Evolutionary conservation across 495 filamentous ascomycete species (phyloP).

Genomic region (Tetracladium marchalianum): DNA sequence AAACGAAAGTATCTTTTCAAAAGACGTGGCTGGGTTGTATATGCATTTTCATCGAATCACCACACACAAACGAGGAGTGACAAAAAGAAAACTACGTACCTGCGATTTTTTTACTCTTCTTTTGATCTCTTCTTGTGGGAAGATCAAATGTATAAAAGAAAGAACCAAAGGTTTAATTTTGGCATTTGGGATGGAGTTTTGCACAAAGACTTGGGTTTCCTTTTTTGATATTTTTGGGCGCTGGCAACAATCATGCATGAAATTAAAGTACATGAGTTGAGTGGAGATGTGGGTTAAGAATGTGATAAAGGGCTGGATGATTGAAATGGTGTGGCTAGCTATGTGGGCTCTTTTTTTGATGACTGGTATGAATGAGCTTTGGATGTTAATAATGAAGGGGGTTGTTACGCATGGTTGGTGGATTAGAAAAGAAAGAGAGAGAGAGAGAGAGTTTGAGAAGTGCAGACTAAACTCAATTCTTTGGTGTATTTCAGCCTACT

Average conservation of each 20-base stretch:
- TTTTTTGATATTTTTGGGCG: slow-evolving; percentile 4
- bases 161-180: not conserved
- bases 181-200: slow-evolving; percentile 22
- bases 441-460: not conserved
- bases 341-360: slow-evolving; percentile 3
- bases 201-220: slow-evolving; percentile 3
- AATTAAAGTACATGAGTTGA: too few relatives aligned
- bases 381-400: slow-evolving; percentile 13
- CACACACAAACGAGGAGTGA: not conserved
- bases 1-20: slow-evolving; percentile 4
- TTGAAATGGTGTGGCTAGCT: not conserved
- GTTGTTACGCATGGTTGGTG: not conserved
- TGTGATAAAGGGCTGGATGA: not conserved
- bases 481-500: too few relatives aligned
- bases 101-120: too few relatives aligned
- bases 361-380: slow-evolving; percentile 3
- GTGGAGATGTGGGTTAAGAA: not conserved
- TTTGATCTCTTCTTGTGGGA: too few relatives aligned
- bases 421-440: not conserved
- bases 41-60: slow-evolving; percentile 3
- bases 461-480: too few relatives aligned
- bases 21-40: not conserved
- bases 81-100: not conserved
- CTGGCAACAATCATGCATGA: not conserved
- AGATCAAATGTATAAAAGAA: slow-evolving; percentile 12